Evolutionary conservation across 2,329 filamentous ascomycete genomes (phyloP), one percentile per base, ranked within the genome.

Genomic region (Hansfordia pulvinata): DNA sequence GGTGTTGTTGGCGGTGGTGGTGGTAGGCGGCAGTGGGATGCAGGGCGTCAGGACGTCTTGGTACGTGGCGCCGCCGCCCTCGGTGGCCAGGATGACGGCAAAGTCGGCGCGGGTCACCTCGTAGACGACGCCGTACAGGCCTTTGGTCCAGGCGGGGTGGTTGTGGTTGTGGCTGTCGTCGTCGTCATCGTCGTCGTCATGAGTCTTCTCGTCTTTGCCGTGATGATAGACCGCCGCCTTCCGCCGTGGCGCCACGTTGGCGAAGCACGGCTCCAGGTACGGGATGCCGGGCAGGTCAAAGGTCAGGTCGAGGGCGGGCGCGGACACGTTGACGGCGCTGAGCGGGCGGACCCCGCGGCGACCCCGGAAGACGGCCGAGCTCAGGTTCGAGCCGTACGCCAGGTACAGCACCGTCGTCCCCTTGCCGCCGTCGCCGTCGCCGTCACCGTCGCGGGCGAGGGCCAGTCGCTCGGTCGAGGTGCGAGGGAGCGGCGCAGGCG

Each of bases 331-430:
- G 44, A 86, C 56, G 35, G 80, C 69, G 20, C 82, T 84, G 10
- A 96, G 43, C 0, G 90, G 90, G 15, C 69, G 70, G 53, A 96
- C 88, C 33, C 77, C 77, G 27, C 88, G 76, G 32, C 54, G 60
- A 31, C 79, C 81, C 25, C 76, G 64, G 50, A 96, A 94, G 0
- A 81, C 92, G 47, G 83, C 60, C 10, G 76, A 71, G 33, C 67
- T 73, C 34, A 96, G 69, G 49, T 96, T 96, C 27, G 85, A 93
- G 38, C 88, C 90, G 48, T 94, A 96, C 8, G 86, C 88, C 13
- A 88, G 69, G 49, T 88, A 88, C 27, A 86, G 65, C n/a, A n/a
- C n/a, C n/a, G n/a, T n/a, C n/a, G n/a, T n/a, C n/a, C n/a, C n/a
- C n/a, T n/a, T n/a, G n/a, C n/a, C n/a, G n/a, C n/a, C n/a, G n/a